Evolutionary conservation across 305 asterid genomes (phyloP).

Genomic region (Striga hermonthica): DNA sequence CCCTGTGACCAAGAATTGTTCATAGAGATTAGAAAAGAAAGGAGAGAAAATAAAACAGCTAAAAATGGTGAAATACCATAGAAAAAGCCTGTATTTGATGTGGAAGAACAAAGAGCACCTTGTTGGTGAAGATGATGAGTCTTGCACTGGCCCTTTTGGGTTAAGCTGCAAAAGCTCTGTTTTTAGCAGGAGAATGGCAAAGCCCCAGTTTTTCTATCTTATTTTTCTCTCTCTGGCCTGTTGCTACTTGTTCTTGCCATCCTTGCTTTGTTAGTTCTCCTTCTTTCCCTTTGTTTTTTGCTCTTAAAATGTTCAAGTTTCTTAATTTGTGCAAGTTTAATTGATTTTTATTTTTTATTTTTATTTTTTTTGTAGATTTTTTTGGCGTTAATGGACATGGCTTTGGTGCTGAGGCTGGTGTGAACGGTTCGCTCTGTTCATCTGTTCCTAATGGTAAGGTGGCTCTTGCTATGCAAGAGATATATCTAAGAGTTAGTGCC

Average conservation of each 20-base stretch:
- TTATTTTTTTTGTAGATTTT: constrained; percentile 46
- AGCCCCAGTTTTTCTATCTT: constrained; percentile 50
- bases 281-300: background rate
- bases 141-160: constrained; percentile 38
- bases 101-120: constrained; percentile 44
- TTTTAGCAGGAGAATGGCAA: constrained; percentile 39
- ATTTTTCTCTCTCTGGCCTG: constrained; percentile 47
- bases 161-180: constrained; percentile 39
- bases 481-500: no score
- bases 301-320: background rate
- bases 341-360: constrained; percentile 2
- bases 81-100: constrained; percentile 40
- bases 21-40: no score
- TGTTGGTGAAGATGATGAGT: constrained; percentile 52
- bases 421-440: constrained; percentile 44
- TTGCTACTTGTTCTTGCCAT: constrained; percentile 55
- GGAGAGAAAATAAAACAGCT: background rate
- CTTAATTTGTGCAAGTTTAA: no score
- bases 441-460: constrained; percentile 66
- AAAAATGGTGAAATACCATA: constrained; percentile 62
- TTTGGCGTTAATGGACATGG: constrained; percentile 39
- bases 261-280: constrained; percentile 51
- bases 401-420: constrained; percentile 34
- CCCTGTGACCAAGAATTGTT: background rate
- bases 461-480: constrained; percentile 6